These are phyloP conservation scores for Rosa rugosa DNA, from an alignment of 306 rosid species.

Conservation along the genomic window DNA sequence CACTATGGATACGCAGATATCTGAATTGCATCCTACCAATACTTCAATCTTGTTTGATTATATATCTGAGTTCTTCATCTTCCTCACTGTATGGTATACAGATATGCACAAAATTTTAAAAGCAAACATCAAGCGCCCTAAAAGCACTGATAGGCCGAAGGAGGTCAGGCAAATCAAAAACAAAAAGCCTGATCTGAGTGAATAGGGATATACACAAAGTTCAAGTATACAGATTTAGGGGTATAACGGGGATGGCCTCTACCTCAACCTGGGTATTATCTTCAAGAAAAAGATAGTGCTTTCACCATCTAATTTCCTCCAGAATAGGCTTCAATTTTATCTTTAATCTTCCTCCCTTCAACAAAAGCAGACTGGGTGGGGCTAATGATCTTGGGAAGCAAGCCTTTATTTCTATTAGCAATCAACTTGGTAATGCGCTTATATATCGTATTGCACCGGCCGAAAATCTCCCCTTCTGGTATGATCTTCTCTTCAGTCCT, in stretches of 20 bases:
- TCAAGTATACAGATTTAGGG: constrained; percentile 31
- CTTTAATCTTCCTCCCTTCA: no score
- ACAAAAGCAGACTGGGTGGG: no score
- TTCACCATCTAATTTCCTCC: background rate
- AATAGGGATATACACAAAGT: constrained; percentile 27
- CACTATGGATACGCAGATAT: background rate
- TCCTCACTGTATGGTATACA: constrained; percentile 6
- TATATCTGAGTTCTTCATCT: background rate
- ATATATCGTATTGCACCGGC: no score
- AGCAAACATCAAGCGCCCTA: background rate
- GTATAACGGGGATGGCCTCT: constrained; percentile 11
- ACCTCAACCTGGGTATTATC: background rate
- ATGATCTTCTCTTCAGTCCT: constrained; percentile 36
- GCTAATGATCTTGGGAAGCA: no score
- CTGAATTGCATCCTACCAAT: background rate
- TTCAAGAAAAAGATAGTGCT: background rate
- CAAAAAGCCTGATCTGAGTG: constrained; percentile 43
- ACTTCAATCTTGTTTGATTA: background rate
- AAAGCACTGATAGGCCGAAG: constrained; percentile 12
- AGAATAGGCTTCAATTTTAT: constrained; percentile 21
- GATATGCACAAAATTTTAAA: background rate
- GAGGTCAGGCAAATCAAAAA: constrained; percentile 44
- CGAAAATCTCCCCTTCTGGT: background rate
- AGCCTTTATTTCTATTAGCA: no score
- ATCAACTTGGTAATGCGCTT: no score